Evolutionary conservation across 805 yeast species (phyloP), one percentile per base, ranked within the genome.

Genomic region (Danielia oregonensis): DNA sequence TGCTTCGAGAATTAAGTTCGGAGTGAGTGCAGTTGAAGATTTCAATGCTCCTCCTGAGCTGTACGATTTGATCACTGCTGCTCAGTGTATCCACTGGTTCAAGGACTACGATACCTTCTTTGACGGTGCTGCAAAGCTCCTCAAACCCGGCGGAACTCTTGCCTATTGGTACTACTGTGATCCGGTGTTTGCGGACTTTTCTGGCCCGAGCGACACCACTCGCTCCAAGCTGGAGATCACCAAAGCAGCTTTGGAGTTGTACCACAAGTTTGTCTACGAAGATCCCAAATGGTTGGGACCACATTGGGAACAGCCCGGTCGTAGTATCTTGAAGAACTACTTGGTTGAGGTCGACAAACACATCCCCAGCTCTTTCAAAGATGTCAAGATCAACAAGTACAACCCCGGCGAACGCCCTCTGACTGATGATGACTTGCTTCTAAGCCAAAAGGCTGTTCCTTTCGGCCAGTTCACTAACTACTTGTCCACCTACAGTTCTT

Each of bases 251-350:
- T 33, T 41, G 18, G 43, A 50, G 7, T 39, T 58, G 14, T 64
- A 70, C 59, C 48, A 56, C 27, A 57, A 65, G 26, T 57, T 64
- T 31, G 63, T 60, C 5, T 74, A 74, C 43, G 68, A 64, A 17
- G 63, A 61, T 30, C 64, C 72, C 0, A 51, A 56, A 2, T 61
- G 51, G 28, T 54, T 82, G 29, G 89, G 89, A 0, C 78, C 79
- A 0, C 76, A 76, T 52, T 89, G 97, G 97, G 84, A 86, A 48
- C 83, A 82, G 46, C 93, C 95, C 0, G 97, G 96, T 0, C 65
- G 95, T 30, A 35, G 51, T 5, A 60, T 72, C 10, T 56, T 89
- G 22, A 61, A 79, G 33, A 42, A 61, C 5, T 50, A 68, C 37
- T 67, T 73, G 42, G 49, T 43, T 11, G 72, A 63, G 8, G 64